These are phyloP conservation scores for Parmelia sp. DNA, from an alignment of 495 filamentous ascomycete species.

Conservation along the genomic window DNA sequence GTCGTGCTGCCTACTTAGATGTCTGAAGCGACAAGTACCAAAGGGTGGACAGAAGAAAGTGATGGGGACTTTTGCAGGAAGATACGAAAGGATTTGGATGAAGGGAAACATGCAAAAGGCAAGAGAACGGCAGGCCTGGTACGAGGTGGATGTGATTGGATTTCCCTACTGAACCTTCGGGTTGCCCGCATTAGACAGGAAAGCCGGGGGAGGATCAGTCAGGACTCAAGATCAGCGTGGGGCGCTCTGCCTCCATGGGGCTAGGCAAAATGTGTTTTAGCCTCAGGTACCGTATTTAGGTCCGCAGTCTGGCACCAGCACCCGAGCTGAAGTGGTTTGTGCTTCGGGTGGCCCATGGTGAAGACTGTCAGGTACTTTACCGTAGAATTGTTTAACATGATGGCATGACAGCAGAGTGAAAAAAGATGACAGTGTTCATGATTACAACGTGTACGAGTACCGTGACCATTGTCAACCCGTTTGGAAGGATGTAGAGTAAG, in stretches of 20 bases:
- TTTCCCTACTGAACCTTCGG: conserved; percentile 4
- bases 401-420: background rate
- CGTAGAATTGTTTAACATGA: background rate
- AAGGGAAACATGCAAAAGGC: background rate
- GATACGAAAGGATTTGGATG: background rate
- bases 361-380: too few species aligned
- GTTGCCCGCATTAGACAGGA: conserved; percentile 6
- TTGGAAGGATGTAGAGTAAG: background rate
- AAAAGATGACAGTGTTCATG: background rate
- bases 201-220: background rate
- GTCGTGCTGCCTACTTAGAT: background rate
- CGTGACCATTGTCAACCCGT: background rate
- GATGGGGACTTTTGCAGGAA: background rate
- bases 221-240: conserved; percentile 1
- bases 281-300: conserved; percentile 5
- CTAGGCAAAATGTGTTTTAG: background rate
- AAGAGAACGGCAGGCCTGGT: background rate
- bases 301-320: background rate
- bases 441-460: background rate
- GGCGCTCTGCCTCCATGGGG: background rate
- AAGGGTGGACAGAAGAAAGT: background rate
- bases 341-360: background rate
- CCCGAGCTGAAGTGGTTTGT: conserved; percentile 5
- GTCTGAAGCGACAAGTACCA: too few species aligned
- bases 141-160: conserved; percentile 3